Evolutionary conservation across 176 grass and related monocot species (phyloP), one percentile per base, ranked within the genome.

Genomic region (Themeda triandra): DNA sequence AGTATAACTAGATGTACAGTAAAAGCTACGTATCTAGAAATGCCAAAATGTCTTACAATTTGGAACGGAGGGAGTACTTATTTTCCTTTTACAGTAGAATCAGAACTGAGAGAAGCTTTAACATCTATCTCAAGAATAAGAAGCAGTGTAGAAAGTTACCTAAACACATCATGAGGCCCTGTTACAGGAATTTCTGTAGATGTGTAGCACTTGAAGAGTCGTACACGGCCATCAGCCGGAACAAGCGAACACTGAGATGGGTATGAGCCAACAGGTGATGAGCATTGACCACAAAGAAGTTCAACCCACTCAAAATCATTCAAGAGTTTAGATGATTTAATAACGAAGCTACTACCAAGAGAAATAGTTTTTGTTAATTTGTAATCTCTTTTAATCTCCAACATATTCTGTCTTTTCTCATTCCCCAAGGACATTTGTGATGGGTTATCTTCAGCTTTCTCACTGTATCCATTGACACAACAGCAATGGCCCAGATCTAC

Each of bases 121-220:
- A 21, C 13, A 72, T 39, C 21, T 79, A 86, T 83, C 28, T 69
- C 35, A 79, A 84, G 80, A 46, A 18, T 46, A 45, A 45, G 42
- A 45, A 45, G 42, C 42, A 45, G 42, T 45, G 42, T 1, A 45
- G 0, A 83, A 69, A 85, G 81, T 71, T 56, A 94, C 96, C 96
- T 98, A 82, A 98, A 98, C 35, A 84, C 79, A 87, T 98, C 91
- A 81, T 21, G 51, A 63, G 81, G 63, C 33, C 93, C 87, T 31
- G 70, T 46, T 46, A 80, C 81, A 82, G 89, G 88, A 69, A 66
- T 32, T 31, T 30, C 58, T 76, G 96, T 90, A 56, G 93, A 94
- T 82, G 88, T 90, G 83, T 86, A 95, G 70, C 85, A 98, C 71
- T 98, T 98, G 81, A 98, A 98, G 73, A 98, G 69, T 71, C 83